A percentile compares a stretch with the other conserved stretches of the same genome.
phyloP scores from a whole-genome alignment of 306 rosid species.

The Dryas octopetala region DNA sequence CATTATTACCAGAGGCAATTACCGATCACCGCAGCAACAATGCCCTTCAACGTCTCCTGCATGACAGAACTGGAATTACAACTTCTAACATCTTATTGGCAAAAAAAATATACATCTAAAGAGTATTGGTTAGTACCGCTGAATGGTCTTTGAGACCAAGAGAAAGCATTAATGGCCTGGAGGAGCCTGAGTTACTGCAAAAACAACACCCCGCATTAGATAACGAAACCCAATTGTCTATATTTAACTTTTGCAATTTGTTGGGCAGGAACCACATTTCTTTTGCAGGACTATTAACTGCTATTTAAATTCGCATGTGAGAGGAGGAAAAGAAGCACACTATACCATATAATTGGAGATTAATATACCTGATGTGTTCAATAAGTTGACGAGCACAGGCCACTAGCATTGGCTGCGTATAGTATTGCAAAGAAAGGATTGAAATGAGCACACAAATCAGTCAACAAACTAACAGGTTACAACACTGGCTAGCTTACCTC shows the following conservation, averaged over 20 bases:
- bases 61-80: constrained; percentile 12
- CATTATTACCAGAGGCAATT: constrained; percentile 53
- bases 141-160: constrained; percentile 97
- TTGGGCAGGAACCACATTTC: too few species aligned
- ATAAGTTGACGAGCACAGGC: constrained; percentile 89
- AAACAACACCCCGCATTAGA: constrained; percentile 12
- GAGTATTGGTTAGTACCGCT: constrained; percentile 35
- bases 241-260: too few species aligned
- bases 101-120: background rate
- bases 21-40: constrained; percentile 67
- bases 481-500: constrained; percentile 55
- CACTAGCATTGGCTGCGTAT: constrained; percentile 75
- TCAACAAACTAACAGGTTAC: background rate
- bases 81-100: background rate
- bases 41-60: constrained; percentile 86
- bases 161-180: constrained; percentile 69
- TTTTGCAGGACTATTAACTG: background rate
- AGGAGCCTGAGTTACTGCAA: constrained; percentile 64
- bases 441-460: constrained; percentile 16
- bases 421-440: background rate
- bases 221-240: too few species aligned
- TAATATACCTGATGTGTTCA: constrained; percentile 66
- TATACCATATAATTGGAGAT: background rate
- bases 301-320: background rate
- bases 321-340: background rate